Percentiles rank a stretch among this genome's conserved stretches.
Evolutionary conservation across 345 rosid genomes (phyloP).

Genomic region (Salix purpurea): DNA sequence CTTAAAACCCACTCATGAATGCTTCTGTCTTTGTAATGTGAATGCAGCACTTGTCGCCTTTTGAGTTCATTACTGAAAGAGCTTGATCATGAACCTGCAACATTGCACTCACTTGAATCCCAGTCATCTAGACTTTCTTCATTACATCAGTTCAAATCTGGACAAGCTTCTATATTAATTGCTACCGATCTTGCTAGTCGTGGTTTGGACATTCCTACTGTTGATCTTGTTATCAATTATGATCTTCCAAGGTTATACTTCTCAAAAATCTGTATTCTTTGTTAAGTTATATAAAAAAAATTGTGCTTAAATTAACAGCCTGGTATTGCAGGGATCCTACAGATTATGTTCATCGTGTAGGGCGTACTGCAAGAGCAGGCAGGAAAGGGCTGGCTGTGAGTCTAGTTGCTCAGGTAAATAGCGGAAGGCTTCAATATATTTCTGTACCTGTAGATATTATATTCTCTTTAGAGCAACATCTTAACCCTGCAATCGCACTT

Average conservation of each 20-base stretch:
- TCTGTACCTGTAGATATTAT: not conserved
- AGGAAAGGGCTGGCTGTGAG: constrained; percentile 87
- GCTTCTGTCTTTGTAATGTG: constrained; percentile 15
- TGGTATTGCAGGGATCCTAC: constrained; percentile 55
- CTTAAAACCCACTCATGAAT: not conserved
- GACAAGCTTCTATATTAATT: constrained; percentile 66
- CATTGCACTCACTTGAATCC: constrained; percentile 75
- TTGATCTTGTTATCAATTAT: constrained; percentile 89
- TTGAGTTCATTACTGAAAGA: constrained; percentile 76
- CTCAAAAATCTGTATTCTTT: not conserved
- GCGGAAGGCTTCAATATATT: not conserved
- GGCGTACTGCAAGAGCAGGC: constrained; percentile 99
- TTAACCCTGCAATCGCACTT: not conserved
- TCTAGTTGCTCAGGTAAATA: constrained; percentile 66
- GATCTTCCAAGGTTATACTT: constrained; percentile 75
- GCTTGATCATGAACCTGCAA: constrained; percentile 69
- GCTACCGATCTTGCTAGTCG: constrained; percentile 96
- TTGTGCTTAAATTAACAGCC: constrained; percentile 4
- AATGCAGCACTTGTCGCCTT: constrained; percentile 65
- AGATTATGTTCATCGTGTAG: constrained; percentile 96
- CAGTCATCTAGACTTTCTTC: constrained; percentile 78
- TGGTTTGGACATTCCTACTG: constrained; percentile 95
- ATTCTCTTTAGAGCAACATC: not conserved
- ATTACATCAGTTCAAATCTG: constrained; percentile 77
- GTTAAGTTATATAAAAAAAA: not conserved